These are phyloP conservation scores for Calonectria henricotiae DNA, from an alignment of 2,329 filamentous ascomycete species.

Conservation along the genomic window DNA sequence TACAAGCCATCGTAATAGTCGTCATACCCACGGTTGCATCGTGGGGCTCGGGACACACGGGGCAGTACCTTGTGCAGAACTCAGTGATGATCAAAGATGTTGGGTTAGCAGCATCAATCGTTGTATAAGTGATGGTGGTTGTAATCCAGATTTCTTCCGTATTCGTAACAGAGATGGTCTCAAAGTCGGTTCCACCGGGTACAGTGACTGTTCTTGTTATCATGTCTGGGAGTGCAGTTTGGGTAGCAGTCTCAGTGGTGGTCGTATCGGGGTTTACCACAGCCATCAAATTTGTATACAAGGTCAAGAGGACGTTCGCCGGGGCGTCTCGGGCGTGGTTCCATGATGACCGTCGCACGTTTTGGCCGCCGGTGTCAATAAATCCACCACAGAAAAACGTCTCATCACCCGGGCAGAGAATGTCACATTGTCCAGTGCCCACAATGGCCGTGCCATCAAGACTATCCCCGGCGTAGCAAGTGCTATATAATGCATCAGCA, in stretches of 20 bases:
- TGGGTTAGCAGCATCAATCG: background rate
- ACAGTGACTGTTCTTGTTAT: background rate
- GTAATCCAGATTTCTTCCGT: background rate
- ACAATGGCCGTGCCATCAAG: background rate
- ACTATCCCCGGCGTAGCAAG: background rate
- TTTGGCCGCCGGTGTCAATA: background rate
- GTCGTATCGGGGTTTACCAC: background rate
- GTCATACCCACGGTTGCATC: background rate
- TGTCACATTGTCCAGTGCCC: background rate
- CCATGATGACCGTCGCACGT: background rate
- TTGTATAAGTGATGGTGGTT: background rate
- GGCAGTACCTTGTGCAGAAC: conserved; percentile 2
- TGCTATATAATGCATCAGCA: background rate
- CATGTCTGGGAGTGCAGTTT: background rate
- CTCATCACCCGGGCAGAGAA: background rate
- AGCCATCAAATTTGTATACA: background rate
- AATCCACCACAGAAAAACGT: background rate
- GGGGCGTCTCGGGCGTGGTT: background rate
- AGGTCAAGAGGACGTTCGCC: background rate
- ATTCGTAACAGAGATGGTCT: background rate
- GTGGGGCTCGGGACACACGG: background rate
- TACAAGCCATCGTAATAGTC: background rate
- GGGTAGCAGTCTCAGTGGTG: background rate
- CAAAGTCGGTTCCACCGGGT: background rate
- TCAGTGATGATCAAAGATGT: background rate